Evolutionary conservation across 23 red algal species (phyloP), one percentile per base, ranked within the genome.

Genomic region (Gracilariopsis chorda): DNA sequence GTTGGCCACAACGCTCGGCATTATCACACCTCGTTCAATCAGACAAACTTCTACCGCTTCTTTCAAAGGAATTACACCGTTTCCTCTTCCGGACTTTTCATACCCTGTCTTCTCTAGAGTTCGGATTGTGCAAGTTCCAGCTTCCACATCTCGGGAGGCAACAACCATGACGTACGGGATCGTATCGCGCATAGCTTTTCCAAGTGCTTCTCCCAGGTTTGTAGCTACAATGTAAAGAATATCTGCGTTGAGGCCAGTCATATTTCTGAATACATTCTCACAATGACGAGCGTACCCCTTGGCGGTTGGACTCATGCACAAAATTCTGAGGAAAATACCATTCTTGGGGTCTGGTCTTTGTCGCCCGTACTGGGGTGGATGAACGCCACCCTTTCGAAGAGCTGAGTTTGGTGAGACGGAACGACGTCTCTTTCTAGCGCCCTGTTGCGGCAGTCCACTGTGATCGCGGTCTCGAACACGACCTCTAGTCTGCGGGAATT

Each of bases 131-230:
- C 96, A 98, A 1, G 90, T 92, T 29, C 88, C 88, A 23, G 75
- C 88, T 46, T 85, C 78, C 6, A 86, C 96, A 84, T 98, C 96
- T 34, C 78, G 86, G 0, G 80, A 88, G 36, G 80, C 80, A 21
- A 98, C 96, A 30, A 98, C 96, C 78, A 98, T 95, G 14, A 98
- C 86, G 67, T 98, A 98, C 5, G 92, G 96, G 37, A 98, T 87
- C 19, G 57, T 71, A 30, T 94, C 85, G 19, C 80, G 77, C 57
- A 90, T 89, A 37, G 96, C 92, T 48, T 78, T 51, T 43, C 90
- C 81, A 1, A 98, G 87, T 24, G 92, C 81, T 36, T 91, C 86
- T 10, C 91, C 90, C 48, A 98, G 56, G n/a, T 88, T 75, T 36
- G 60, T 65, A 0, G 91, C 80, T 34, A 91, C 86, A 57, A 98